Conservation (phyloP, 2,329 filamentous ascomycete species). For the Phialophora expanda region DNA sequence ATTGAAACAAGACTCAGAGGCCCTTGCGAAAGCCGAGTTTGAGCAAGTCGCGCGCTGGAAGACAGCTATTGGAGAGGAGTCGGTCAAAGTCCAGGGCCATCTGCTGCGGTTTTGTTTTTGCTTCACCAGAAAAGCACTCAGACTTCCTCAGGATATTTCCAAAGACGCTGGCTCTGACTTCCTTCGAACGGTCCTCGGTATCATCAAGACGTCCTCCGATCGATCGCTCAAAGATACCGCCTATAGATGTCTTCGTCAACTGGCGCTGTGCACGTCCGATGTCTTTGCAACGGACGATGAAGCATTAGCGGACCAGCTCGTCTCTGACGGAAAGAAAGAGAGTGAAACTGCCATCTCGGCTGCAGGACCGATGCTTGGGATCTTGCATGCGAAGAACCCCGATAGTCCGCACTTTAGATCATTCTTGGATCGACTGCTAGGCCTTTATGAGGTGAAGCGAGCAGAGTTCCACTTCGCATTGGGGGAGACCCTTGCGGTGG, state of each 20-base stretch:
- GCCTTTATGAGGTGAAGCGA: constrained; percentile 80
- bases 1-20: constrained; percentile 52
- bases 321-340: constrained; percentile 74
- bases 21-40: constrained; percentile 19
- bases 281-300: constrained; percentile 43
- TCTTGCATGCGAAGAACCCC: constrained; percentile 52
- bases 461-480: constrained; percentile 88
- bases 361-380: constrained; percentile 68
- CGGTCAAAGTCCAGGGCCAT: constrained; percentile 65
- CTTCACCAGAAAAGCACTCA: constrained; percentile 61
- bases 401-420: constrained; percentile 45
- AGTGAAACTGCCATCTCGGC: constrained; percentile 82
- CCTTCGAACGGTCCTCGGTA: constrained; percentile 54
- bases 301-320: constrained; percentile 66
- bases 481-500: constrained; percentile 82
- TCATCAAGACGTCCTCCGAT: constrained; percentile 62
- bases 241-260: constrained; percentile 64
- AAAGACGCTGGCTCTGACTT: constrained; percentile 68
- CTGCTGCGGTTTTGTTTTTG: constrained; percentile 64
- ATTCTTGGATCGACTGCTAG: constrained; percentile 72
- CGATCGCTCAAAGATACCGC: constrained; percentile 62
- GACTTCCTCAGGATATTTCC: constrained; percentile 67
- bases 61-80: constrained; percentile 63
- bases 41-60: constrained; percentile 53
- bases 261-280: constrained; percentile 60